phyloP scores from a whole-genome alignment of 2,329 filamentous ascomycete genomes.

The Cyanodermella asteris region DNA sequence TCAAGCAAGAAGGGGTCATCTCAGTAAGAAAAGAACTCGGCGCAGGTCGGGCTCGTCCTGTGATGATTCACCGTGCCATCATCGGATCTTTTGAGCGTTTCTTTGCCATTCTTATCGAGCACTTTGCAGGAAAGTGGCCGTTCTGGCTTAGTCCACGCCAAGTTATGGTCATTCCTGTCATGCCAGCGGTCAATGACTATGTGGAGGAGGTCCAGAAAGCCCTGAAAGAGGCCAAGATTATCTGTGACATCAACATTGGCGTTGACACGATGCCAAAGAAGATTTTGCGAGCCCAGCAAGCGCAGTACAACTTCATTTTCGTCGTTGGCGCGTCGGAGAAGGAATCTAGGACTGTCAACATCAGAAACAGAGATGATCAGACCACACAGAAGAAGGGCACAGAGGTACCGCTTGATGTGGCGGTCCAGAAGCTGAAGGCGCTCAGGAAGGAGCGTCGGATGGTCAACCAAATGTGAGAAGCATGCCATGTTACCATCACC shows the following conservation, averaged over 20 bases:
- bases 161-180: constrained; percentile 27
- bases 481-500: too few species aligned
- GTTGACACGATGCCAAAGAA: constrained; percentile 30
- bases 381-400: constrained; percentile 39
- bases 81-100: constrained; percentile 29
- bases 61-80: constrained; percentile 30
- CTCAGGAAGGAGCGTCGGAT: constrained; percentile 24
- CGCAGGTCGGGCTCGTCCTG: constrained; percentile 24
- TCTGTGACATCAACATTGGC: constrained; percentile 25
- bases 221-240: constrained; percentile 22
- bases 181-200: constrained; percentile 27
- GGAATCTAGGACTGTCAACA: constrained; percentile 36
- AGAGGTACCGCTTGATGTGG: constrained; percentile 37
- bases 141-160: constrained; percentile 31
- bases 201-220: constrained; percentile 24
- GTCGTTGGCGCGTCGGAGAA: constrained; percentile 43
- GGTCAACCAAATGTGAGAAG: constrained; percentile 16
- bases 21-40: constrained; percentile 17
- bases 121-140: constrained; percentile 30
- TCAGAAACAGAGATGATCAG: constrained; percentile 41
- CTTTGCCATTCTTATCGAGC: constrained; percentile 27
- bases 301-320: constrained; percentile 30
- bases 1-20: constrained; percentile 11
- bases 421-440: constrained; percentile 28
- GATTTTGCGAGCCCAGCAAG: constrained; percentile 25